Percentiles rank a stretch among this genome's conserved stretches.
Evolutionary conservation across 2,329 filamentous ascomycete species (phyloP).

Genomic region (Escovopsis sp.): DNA sequence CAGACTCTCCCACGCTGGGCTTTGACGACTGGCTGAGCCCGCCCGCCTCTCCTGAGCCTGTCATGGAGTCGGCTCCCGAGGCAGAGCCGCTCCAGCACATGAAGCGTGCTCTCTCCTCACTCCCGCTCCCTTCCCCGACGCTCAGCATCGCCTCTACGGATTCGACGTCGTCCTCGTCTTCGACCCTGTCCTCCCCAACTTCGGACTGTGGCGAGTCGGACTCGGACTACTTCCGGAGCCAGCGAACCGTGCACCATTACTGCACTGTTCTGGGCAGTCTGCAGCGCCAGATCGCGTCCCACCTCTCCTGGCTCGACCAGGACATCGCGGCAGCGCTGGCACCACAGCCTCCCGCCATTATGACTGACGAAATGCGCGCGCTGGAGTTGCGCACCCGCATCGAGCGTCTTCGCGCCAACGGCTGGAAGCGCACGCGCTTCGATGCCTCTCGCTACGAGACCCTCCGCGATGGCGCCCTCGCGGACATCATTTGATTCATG

Average conservation of each 20-base stretch:
- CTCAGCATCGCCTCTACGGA: slow-evolving; percentile 2
- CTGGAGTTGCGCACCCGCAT: slow-evolving; percentile 35
- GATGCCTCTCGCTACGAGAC: slow-evolving; percentile 36
- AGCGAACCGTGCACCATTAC: slow-evolving; percentile 32
- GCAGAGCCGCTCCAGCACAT: slow-evolving; percentile 3
- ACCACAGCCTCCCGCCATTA: slow-evolving; percentile 6
- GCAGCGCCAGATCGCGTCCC: slow-evolving; percentile 31
- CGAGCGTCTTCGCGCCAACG: slow-evolving; percentile 35
- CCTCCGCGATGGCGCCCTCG: slow-evolving; percentile 34
- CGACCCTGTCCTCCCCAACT: slow-evolving; percentile 3
- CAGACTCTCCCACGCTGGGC: slow-evolving; percentile 45
- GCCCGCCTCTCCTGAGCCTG: slow-evolving; percentile 10
- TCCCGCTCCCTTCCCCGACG: slow-evolving; percentile 4
- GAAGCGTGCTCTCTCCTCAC: slow-evolving; percentile 1
- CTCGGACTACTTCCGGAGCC: slow-evolving; percentile 23
- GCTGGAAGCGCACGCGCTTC: slow-evolving; percentile 42
- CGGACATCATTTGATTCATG: slow-evolving; percentile 27
- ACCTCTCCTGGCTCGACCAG: slow-evolving; percentile 30
- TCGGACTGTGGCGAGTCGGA: slow-evolving; percentile 6
- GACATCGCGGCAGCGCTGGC: slow-evolving; percentile 17
- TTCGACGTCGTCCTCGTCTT: neutral
- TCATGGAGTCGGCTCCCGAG: slow-evolving; percentile 6
- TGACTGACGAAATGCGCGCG: slow-evolving; percentile 20
- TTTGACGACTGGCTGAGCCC: slow-evolving; percentile 28
- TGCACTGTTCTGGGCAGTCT: slow-evolving; percentile 32